Evolutionary conservation across 2,329 filamentous ascomycete genomes (phyloP), one percentile per base, ranked within the genome.

Genomic region (Golovinomyces cichoracearum): DNA sequence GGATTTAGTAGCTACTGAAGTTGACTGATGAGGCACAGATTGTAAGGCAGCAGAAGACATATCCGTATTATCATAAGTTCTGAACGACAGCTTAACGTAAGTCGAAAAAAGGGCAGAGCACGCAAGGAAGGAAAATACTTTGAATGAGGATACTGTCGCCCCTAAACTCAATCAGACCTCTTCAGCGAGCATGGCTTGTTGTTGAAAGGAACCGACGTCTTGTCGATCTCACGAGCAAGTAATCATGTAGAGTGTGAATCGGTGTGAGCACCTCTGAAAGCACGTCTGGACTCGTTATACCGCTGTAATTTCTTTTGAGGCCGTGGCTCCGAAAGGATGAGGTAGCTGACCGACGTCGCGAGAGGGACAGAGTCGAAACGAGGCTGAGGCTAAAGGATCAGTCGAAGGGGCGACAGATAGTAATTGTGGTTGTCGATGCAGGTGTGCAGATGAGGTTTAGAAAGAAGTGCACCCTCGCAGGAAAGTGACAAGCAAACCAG

Each of bases 1-100:
- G 54, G 71, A 66, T 55, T 69, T 67, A 51, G 68, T 59, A 55
- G 62, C 64, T 48, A 67, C 61, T 41, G 60, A 65, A 49, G 67
- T 63, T 55, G 66, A 63, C 60, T 72, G 70, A 62, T 73, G 71
- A 57, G 71, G 66, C 60, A 68, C 64, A 54, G 72, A 65, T 63
- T 79, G 76, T 61, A 80, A 65, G 57, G 71, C 71, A 67, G 75
- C 72, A 63, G 72, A 75, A 64, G 71, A 74, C 73, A 73, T 76
- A 63, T 67, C 70, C 65, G 60, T 41, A 13, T 23, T 35, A 53
- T 53, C 52, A 54, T 53, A 52, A 52, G 45, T 48, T 48, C 35
- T 10, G 47, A 40, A n/a, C 35, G 45, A 9, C 31, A 38, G 41
- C 37, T 29, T 31, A 29, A 37, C 21, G 29, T 44, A 27, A 25